phyloP scores from a whole-genome alignment of 495 filamentous ascomycete genomes.

The Apodospora peruviana region DNA sequence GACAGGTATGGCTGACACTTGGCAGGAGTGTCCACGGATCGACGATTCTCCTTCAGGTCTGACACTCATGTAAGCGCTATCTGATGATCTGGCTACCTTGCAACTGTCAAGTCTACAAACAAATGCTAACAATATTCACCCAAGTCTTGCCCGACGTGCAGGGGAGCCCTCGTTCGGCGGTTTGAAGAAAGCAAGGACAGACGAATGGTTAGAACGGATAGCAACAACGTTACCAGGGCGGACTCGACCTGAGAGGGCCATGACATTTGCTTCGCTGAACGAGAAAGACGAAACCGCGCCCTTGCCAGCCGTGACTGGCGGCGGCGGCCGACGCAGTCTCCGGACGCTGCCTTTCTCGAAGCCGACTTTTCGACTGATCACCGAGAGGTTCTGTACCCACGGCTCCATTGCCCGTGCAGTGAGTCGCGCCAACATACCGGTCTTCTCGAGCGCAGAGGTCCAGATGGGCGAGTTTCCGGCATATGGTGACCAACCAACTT shows the following conservation, averaged over 20 bases:
- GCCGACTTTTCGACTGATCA: conserved; percentile 4
- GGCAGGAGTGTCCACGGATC: background rate
- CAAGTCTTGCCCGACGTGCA: background rate
- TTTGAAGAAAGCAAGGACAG: background rate
- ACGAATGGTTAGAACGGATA: background rate
- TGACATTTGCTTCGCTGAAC: background rate
- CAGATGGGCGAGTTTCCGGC: conserved; percentile 6
- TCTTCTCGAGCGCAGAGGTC: conserved; percentile 11
- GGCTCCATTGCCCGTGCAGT: conserved; percentile 14
- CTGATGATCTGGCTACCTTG: background rate
- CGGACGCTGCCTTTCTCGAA: conserved; percentile 11
- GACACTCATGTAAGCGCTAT: background rate
- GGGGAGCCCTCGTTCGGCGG: background rate
- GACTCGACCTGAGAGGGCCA: background rate
- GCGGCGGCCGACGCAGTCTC: background rate
- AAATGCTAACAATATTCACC: too few species aligned
- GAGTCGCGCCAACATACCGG: conserved; percentile 13
- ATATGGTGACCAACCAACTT: background rate
- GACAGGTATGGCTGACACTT: too few species aligned
- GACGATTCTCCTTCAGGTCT: background rate
- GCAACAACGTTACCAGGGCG: background rate
- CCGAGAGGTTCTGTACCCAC: conserved; percentile 11
- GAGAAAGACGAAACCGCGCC: background rate
- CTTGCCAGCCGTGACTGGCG: background rate
- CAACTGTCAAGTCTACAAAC: background rate